Evolutionary conservation across 2,329 filamentous ascomycete species (phyloP).

Genomic region (Elsinoe necatrix): DNA sequence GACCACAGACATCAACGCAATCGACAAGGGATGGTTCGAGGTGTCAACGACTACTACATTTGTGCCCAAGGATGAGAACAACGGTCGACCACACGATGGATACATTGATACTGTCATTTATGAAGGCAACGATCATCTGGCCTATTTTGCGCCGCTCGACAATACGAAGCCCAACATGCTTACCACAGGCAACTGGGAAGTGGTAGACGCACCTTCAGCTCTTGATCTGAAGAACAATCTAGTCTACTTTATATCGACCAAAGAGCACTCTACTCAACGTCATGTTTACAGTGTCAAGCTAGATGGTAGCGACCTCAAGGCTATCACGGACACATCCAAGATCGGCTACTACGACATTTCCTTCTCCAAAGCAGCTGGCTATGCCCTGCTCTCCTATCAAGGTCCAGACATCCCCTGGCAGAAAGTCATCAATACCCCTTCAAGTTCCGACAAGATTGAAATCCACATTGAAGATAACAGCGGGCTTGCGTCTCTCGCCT

Average conservation of each 20-base stretch:
- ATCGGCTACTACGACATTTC: slow-evolving; percentile 75
- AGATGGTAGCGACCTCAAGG: slow-evolving; percentile 60
- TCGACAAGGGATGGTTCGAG: slow-evolving; percentile 98
- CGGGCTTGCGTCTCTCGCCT: slow-evolving; percentile 58
- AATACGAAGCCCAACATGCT: slow-evolving; percentile 74
- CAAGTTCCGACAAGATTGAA: slow-evolving; percentile 55
- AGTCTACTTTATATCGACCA: slow-evolving; percentile 84
- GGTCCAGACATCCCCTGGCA: slow-evolving; percentile 87
- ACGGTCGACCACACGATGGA: slow-evolving; percentile 65
- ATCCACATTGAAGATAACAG: slow-evolving; percentile 71
- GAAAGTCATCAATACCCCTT: slow-evolving; percentile 76
- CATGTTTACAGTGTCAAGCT: slow-evolving; percentile 87
- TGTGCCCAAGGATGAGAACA: slow-evolving; percentile 71
- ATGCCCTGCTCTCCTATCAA: slow-evolving; percentile 72
- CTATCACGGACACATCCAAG: slow-evolving; percentile 63
- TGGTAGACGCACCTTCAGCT: slow-evolving; percentile 73
- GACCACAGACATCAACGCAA: slow-evolving; percentile 64
- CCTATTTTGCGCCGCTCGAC: slow-evolving; percentile 85
- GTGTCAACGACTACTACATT: slow-evolving; percentile 78
- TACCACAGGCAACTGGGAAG: slow-evolving; percentile 86
- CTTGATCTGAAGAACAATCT: slow-evolving; percentile 77
- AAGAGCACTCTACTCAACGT: slow-evolving; percentile 78
- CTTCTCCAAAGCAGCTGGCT: slow-evolving; percentile 76
- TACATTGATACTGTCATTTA: slow-evolving; percentile 89
- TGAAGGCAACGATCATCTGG: slow-evolving; percentile 80